Conservation (phyloP, 2,329 filamentous ascomycete genomes). For the Tetracladium maxilliforme region DNA sequence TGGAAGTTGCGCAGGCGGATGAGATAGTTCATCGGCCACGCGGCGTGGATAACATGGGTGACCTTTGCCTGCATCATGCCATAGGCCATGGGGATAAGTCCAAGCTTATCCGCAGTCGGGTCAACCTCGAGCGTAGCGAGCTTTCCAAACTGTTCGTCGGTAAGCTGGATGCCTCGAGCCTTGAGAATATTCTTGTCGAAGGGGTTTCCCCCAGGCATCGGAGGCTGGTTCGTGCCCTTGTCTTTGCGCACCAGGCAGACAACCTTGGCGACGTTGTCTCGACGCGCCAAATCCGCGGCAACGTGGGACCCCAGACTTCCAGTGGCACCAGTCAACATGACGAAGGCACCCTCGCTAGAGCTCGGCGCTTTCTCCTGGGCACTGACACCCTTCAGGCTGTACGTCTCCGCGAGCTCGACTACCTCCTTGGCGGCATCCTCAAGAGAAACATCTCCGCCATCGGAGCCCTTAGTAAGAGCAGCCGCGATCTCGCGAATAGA, state of each 20-base stretch:
- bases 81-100: slow-evolving; percentile 5
- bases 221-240: too few species aligned
- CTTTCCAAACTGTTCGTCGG: too few species aligned
- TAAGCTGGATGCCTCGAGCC: too few species aligned
- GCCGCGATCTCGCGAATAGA: slow-evolving; percentile 5
- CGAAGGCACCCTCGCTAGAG: too few species aligned
- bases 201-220: too few species aligned
- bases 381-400: too few species aligned
- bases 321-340: slow-evolving; percentile 8
- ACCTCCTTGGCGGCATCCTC: too few species aligned
- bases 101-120: slow-evolving; percentile 6
- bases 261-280: slow-evolving; percentile 5
- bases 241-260: too few species aligned
- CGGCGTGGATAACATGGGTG: slow-evolving; percentile 9
- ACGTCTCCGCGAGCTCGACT: too few species aligned
- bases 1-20: slow-evolving; percentile 7
- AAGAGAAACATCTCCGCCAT: too few species aligned
- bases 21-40: slow-evolving; percentile 12
- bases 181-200: too few species aligned
- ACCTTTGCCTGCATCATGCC: slow-evolving; percentile 4
- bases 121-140: slow-evolving; percentile 6
- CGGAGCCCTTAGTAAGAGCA: slow-evolving; percentile 3
- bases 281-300: slow-evolving; percentile 5
- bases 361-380: too few species aligned
- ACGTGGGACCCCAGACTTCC: slow-evolving; percentile 8